Percentiles rank a stretch among this genome's conserved stretches.
These are phyloP conservation scores for Sphagnurus paluster DNA, from an alignment of 1,284 basidiomycete genomes.

Conservation along the genomic window DNA sequence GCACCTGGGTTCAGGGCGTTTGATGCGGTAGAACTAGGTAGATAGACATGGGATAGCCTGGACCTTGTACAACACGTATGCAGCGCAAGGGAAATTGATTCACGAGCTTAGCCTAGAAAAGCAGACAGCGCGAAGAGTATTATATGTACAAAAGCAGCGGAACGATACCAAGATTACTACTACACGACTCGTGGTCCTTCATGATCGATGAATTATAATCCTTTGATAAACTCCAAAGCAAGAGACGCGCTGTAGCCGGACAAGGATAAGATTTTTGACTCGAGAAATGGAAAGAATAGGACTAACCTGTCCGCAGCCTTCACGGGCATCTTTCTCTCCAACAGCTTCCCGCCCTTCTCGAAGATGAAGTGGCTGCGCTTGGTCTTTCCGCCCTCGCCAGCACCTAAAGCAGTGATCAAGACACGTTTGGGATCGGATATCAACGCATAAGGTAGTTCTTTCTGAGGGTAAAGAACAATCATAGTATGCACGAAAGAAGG, in stretches of 20 bases:
- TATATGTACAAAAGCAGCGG: constrained; percentile 9
- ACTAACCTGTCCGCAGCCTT: constrained; percentile 78
- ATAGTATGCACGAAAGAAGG: constrained; percentile 3
- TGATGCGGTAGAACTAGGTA: not conserved
- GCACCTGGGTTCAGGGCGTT: no score
- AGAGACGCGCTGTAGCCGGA: constrained; percentile 32
- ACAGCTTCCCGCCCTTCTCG: constrained; percentile 81
- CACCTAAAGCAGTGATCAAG: constrained; percentile 82
- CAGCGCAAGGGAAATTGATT: not conserved
- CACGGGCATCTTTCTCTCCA: constrained; percentile 82
- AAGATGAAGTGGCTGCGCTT: constrained; percentile 92
- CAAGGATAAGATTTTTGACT: not conserved
- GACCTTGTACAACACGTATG: not conserved
- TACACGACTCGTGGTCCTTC: not conserved
- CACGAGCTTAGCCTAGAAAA: constrained; percentile 1
- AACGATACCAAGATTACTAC: constrained; percentile 4
- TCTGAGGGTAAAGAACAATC: constrained; percentile 42
- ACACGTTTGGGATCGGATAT: constrained; percentile 85
- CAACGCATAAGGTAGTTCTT: constrained; percentile 81
- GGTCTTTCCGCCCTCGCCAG: constrained; percentile 78
- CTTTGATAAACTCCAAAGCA: constrained; percentile 41
- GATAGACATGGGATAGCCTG: no score
- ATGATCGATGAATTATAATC: constrained; percentile 10
- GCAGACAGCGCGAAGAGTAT: constrained; percentile 2
- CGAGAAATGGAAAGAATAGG: not conserved